These are phyloP conservation scores for Heliamphora pulchella DNA, from an alignment of 179 eudicot genomes.

Conservation along the genomic window DNA sequence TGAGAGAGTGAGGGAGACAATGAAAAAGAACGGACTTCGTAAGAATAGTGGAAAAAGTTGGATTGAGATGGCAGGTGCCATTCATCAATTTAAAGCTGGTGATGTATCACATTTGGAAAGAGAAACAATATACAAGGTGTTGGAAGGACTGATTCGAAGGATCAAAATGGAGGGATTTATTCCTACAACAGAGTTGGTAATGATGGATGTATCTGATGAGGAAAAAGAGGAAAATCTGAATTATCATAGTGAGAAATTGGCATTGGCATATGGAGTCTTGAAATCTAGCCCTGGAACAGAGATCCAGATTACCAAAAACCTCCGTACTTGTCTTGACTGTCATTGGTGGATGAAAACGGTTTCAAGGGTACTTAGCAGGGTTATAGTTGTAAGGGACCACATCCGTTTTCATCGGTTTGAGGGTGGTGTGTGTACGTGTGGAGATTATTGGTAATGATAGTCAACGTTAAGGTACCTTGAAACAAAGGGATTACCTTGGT, in stretches of 20 bases:
- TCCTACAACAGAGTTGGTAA: conserved; percentile 48
- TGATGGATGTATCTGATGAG: conserved; percentile 79
- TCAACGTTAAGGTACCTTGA: not conserved
- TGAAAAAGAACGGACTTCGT: conserved; percentile 45
- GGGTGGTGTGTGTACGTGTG: conserved; percentile 52
- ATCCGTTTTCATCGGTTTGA: conserved; percentile 59
- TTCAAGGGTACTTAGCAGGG: not conserved
- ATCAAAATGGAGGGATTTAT: conserved; percentile 52
- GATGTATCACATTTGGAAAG: conserved; percentile 47
- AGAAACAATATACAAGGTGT: conserved; percentile 38
- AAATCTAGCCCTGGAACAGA: conserved; percentile 57
- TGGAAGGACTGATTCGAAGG: conserved; percentile 41
- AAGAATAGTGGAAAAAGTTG: conserved; percentile 67
- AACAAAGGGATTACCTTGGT: no score
- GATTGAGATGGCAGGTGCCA: conserved; percentile 53
- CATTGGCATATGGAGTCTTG: conserved; percentile 57
- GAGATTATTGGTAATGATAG: conserved; percentile 79
- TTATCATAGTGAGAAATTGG: conserved; percentile 68
- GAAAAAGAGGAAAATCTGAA: conserved; percentile 75
- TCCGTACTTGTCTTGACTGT: conserved; percentile 69
- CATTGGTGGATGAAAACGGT: conserved; percentile 26
- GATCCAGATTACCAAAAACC: conserved; percentile 56
- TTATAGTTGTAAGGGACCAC: conserved; percentile 8
- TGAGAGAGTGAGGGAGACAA: conserved; percentile 37
- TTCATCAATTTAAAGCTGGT: conserved; percentile 60